A percentile compares a stretch with the other conserved stretches of the same genome.
phyloP scores from a whole-genome alignment of 495 filamentous ascomycete genomes.

The Talaromyces trachyspermus region DNA sequence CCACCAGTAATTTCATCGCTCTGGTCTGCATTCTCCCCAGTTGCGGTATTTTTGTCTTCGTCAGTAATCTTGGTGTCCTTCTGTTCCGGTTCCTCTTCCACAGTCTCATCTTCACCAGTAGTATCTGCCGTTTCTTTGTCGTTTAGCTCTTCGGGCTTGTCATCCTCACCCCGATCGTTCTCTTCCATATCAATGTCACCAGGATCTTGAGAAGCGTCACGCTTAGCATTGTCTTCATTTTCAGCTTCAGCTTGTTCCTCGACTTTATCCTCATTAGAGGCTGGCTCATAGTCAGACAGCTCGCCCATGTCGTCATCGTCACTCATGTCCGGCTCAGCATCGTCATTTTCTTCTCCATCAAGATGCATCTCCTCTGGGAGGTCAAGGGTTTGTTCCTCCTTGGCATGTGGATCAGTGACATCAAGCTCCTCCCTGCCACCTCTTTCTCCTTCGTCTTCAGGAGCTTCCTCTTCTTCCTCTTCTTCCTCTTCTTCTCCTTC shows the following conservation, averaged over 20 bases:
- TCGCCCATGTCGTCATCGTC: conserved; percentile 69
- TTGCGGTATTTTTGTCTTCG: conserved; percentile 34
- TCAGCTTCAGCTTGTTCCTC: conserved; percentile 3
- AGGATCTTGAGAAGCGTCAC: neutral
- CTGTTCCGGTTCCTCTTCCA: conserved; percentile 37
- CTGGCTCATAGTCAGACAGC: conserved; percentile 59
- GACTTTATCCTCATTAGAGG: conserved; percentile 32
- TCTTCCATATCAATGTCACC: conserved; percentile 6
- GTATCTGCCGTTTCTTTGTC: conserved; percentile 28
- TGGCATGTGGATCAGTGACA: conserved; percentile 60
- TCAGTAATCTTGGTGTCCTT: conserved; percentile 37
- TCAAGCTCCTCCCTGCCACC: conserved; percentile 53
- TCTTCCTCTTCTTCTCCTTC: conserved; percentile 48
- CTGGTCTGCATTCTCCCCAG: conserved; percentile 43
- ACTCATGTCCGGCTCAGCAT: conserved; percentile 57
- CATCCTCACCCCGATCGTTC: conserved; percentile 12
- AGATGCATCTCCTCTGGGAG: conserved; percentile 65
- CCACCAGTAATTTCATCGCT: conserved; percentile 40
- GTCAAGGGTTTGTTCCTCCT: conserved; percentile 62
- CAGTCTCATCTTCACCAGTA: conserved; percentile 45
- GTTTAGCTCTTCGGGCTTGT: conserved; percentile 24
- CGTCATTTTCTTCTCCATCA: conserved; percentile 56
- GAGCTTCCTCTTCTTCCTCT: conserved; percentile 50
- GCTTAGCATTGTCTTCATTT: conserved; percentile 1
- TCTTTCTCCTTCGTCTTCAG: conserved; percentile 55